These are phyloP conservation scores for Sugiyamaella neomexicana DNA, from an alignment of 1,139 yeast genomes.

Conservation along the genomic window DNA sequence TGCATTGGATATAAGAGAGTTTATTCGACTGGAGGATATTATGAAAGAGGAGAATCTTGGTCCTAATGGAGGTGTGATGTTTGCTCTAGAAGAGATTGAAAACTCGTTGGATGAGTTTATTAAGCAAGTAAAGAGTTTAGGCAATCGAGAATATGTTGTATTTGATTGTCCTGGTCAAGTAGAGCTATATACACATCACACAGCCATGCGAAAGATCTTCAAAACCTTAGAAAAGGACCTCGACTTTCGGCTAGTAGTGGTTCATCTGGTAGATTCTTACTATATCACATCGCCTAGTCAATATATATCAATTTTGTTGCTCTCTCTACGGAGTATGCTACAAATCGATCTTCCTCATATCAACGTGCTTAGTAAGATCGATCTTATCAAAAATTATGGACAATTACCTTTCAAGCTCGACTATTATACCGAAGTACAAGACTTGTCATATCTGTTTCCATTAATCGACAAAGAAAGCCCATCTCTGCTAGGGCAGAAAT, in stretches of 20 bases:
- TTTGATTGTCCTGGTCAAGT: slow-evolving; percentile 99
- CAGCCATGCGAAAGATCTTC: slow-evolving; percentile 74
- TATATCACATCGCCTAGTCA: slow-evolving; percentile 86
- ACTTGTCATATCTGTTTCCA: slow-evolving; percentile 67
- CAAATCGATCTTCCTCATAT: slow-evolving; percentile 91
- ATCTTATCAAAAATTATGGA: slow-evolving; percentile 69
- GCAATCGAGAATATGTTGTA: slow-evolving; percentile 66
- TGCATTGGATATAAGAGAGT: slow-evolving; percentile 85
- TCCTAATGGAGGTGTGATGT: slow-evolving; percentile 94
- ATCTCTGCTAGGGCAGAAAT: slow-evolving; percentile 59
- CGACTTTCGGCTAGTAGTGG: slow-evolving; percentile 78
- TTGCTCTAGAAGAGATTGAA: slow-evolving; percentile 69
- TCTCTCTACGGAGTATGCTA: slow-evolving; percentile 88
- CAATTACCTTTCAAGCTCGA: slow-evolving; percentile 65
- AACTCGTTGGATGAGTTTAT: slow-evolving; percentile 60
- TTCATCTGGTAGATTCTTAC: slow-evolving; percentile 82
- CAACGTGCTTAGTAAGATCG: slow-evolving; percentile 89
- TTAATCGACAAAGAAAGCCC: slow-evolving; percentile 67
- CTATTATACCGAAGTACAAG: slow-evolving; percentile 90
- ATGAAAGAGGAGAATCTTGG: slow-evolving; percentile 84
- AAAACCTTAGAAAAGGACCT: slow-evolving; percentile 64
- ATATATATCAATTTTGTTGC: slow-evolving; percentile 76
- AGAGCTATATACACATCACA: slow-evolving; percentile 89
- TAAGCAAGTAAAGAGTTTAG: slow-evolving; percentile 56
- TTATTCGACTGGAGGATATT: slow-evolving; percentile 80